Base-by-base conservation (phyloP, 768 basidiomycete species). In the Russula foetens region DNA sequence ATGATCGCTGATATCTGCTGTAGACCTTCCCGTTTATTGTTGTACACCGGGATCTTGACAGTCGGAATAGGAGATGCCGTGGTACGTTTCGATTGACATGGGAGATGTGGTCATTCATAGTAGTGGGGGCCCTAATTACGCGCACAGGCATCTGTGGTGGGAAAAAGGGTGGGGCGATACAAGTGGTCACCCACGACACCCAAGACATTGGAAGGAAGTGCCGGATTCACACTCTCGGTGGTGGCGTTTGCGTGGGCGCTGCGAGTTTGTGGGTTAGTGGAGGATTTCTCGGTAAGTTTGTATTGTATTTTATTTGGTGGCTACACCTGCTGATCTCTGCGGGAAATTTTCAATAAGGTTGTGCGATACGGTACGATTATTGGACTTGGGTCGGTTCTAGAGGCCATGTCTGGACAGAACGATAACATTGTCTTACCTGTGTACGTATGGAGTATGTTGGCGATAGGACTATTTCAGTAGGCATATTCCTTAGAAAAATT, bases 341-440 rank as follows among this genome's bases (percentile, higher is more conserved):
- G 23, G 31, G 21, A 48, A 51, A 21, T 5, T 7, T 28, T 48
- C 35, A 28, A 14, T 7, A 19, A 95, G 93, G 81, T 81, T 48
- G 64, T 75, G 47, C 79, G 85, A 26, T 98, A 95, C 71, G 71
- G 78, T 15, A 66, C 79, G 47, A 84, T 88, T 31, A 79, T 85
- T 29, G 71, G 74, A n/a, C 69, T 89, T 44, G 79, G 89, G 4
- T 84, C 85, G 3, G 71, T 91, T 45, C 78, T 98, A 65, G 97
- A 99, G 74, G 97, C 93, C 17, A 73, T 94, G 58, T 92, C 92
- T 21, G 87, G 88, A 69, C 97, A 99, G 75, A 98, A 98, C 73
- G 97, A 99, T 74, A 99, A 99, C 74, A 78, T 99, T 66, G 92
- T 91, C 44, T 77, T 99, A 63, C 96, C 97, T n/a, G 75, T 98